Base-by-base conservation (phyloP, 2,329 filamentous ascomycete species). In the Penicillium olsonii region DNA sequence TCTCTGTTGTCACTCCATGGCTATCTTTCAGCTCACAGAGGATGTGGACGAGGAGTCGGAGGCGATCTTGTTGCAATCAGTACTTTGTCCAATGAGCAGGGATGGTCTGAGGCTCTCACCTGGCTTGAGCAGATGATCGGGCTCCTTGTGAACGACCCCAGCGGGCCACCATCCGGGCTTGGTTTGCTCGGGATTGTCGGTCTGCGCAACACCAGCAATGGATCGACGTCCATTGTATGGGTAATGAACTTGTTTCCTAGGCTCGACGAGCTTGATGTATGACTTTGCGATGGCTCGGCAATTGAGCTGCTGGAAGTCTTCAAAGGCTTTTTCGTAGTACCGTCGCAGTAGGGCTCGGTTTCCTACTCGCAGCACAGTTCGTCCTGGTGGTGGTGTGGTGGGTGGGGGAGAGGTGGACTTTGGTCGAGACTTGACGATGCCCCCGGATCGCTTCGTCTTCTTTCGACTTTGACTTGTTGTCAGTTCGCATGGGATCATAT, bases 241-340 rank as follows among this genome's bases (percentile, higher is more conserved):
- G 55, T 75, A 71, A 40, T 70, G 73, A 2, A 73, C 72, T 59
- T 78, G 75, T 60, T 78, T 78, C 27, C 71, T 68, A 3, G 75
- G 75, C 40, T 77, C 72, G 20, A 76, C 75, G 5, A 69, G 64
- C 52, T 74, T 77, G 50, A 78, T 75, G 52, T 74, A 77, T 4
- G 68, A 69, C 52, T 77, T 77, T 18, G 70, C 68, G 18, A 78
- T 68, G 15, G 70, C 61, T 5, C 74, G 73, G 44, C 74, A 77
- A 43, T 72, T 74, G 34, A 74, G 63, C 50, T 78, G 75, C 51
- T 76, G 74, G 50, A 78, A 69, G 24, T 69, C 63, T 45, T 69
- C 68, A 37, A 77, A 70, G 9, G 69, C 69, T 17, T 64, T 64
- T 41, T 67, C 61, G 47, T 77, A 77, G 55, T 71, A 78, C 17